Evolutionary conservation across 768 basidiomycete genomes (phyloP), one percentile per base, ranked within the genome.

Genomic region (Chalciporus pseudorubinellus): DNA sequence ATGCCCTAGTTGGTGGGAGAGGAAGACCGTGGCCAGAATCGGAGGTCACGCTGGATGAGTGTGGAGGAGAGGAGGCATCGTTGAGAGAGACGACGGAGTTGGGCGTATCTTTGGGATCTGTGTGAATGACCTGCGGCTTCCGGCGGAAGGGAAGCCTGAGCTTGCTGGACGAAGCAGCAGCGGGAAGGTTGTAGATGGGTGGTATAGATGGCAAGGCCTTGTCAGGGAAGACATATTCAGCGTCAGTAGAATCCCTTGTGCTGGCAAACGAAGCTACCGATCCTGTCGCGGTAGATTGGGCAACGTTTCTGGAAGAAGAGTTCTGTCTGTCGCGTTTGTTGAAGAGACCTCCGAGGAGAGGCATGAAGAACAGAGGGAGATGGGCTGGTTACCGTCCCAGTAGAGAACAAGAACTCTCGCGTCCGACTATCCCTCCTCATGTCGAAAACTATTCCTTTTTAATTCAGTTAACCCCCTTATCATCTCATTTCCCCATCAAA

Each of bases 1-100:
- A 77, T 2, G 81, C 82, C 60, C 82, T 82, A 19, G 78, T 77
- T 1, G 85, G 85, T 1, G 86, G 83, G 4, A 82, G 84, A 29
- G 75, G 76, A 22, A 73, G 57, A 21, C 70, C 72, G 18, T 69
- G 60, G 14, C 77, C 80, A 4, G 72, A 65, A 46, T 80, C 79
- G 39, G 80, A 77, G 6, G 68, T 70, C 6, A 72, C 69, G 44
- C 69, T 61, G 6, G 70, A 74, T 72, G 53, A 61, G 64, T 47
- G 64, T 55, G 55, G 58, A 47, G 58, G 66, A 65, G 43, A 67
- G 3, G 75, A 62, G 1, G 64, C 42, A 13, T 64, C 66, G 46
- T 55, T 59, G 43, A 60, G 59, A 31, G 59, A 56, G 44, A 63
- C 20, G 51, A 59, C 50, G 10, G 38, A 16, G 8, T 21, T 36